Base-by-base conservation (phyloP, 2,329 filamentous ascomycete species). In the Raffaelea ambrosiae region DNA sequence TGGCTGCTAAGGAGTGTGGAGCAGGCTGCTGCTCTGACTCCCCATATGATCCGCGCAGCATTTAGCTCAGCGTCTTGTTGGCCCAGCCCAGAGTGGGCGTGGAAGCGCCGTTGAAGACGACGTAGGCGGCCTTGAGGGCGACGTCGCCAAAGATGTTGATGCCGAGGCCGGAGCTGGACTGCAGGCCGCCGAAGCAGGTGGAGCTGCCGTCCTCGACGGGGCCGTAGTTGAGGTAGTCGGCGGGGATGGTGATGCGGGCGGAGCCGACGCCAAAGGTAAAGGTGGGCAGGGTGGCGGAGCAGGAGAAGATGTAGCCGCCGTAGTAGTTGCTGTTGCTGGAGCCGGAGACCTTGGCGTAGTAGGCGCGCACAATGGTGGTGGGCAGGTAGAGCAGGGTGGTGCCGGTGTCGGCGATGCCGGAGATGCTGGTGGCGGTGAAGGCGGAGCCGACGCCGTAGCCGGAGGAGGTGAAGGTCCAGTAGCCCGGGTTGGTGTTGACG, bases 391-490 rank as follows among this genome's bases (percentile, higher is more conserved):
- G 62, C 43, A 71, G 63, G 4, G 67, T 67, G 31, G 68, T 69
- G 55, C 67, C 68, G 19, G 68, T 70, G 54, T 70, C 68, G 51
- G 62, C 64, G 40, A 68, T 66, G 20, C 58, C 62, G 3, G 47
- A 53, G 46, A 54, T 51, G 40, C 55, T 52, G 16, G 44, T 48
- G 2, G 70, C 66, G 44, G 66, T 59, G 69, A 74, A 75, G 56
- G 66, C 69, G 47, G 58, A 59, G 48, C 61, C 70, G 54, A 76
- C 66, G 40, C 70, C 65, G 50, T 69, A 63, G 40, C 69, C 66
- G 53, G 71, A 72, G 47, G 67, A 68, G 51, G 76, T 72, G 51
- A 79, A 77, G 48, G 71, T 65, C 77, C 77, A 82, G 66, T 72
- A 80, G 23, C 75, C 75, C 16, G 72, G 62, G 51, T 60, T 63